Percentiles rank a stretch among this genome's conserved stretches.
phyloP scores from a whole-genome alignment of 2,329 filamentous ascomycete species.

The Pochonia chlamydosporia region DNA sequence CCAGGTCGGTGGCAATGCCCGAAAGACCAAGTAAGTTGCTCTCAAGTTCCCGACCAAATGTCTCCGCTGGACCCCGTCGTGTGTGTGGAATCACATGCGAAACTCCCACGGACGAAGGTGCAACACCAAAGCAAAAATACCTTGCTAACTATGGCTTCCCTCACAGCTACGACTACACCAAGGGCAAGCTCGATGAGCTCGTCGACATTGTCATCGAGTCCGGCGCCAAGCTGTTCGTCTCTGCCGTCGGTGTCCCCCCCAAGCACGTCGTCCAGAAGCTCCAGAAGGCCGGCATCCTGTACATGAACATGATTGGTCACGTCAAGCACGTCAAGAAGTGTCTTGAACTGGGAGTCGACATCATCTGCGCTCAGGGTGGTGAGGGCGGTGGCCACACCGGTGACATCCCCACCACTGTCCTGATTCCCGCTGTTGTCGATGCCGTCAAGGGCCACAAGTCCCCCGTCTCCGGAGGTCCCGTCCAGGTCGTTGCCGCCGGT shows the following conservation, averaged over 20 bases:
- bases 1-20: constrained; percentile 87
- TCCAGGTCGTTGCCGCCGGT: constrained; percentile 89
- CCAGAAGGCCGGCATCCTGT: constrained; percentile 80
- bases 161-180: constrained; percentile 95
- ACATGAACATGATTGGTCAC: constrained; percentile 99
- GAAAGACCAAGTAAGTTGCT: constrained; percentile 75
- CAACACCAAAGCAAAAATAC: not conserved
- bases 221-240: constrained; percentile 90
- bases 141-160: not conserved
- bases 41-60: not conserved
- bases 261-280: constrained; percentile 84
- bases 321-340: constrained; percentile 98
- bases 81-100: constrained; percentile 1
- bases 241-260: constrained; percentile 89
- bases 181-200: constrained; percentile 91
- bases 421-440: constrained; percentile 88
- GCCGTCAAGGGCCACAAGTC: constrained; percentile 75
- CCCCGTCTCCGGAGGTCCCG: constrained; percentile 77
- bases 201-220: constrained; percentile 89
- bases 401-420: constrained; percentile 82
- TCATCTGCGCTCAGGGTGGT: constrained; percentile 97
- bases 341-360: constrained; percentile 83
- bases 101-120: not conserved
- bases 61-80: not conserved
- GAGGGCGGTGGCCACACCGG: constrained; percentile 97